Evolutionary conservation across 164 flowering plant genomes (phyloP), one percentile per base, ranked within the genome.

Genomic region (Stephania cephalantha): DNA sequence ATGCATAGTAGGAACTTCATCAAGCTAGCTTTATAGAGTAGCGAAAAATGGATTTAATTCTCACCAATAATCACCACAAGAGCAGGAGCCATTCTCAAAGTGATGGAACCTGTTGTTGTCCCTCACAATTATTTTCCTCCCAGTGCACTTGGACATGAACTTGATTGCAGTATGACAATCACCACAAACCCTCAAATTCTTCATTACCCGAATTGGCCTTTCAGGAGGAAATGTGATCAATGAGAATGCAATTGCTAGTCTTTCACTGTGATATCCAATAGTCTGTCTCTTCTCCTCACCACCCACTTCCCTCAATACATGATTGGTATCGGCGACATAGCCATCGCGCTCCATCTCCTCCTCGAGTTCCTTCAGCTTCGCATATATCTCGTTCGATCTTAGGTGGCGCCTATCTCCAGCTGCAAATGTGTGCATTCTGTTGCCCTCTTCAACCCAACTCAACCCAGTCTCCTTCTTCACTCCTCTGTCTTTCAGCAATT

Each of bases 371-470:
- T 86, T 90, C 79, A 96, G 73, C 73, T 92, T 96, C 72, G 74
- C 69, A 78, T 91, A 94, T 13, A 96, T 96, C 75, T 86, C 87
- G 46, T 71, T 65, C 1, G 86, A 73, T 79, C 77, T 82, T 0
- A 81, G 78, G 71, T 96, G 95, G n/a, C 74, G 67, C 66, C 86
- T 84, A 65, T 94, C 97, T 70, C 91, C 95, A 12, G 97, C 82
- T 50, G 88, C 84, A 82, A 96, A 96, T 25, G 88, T 86, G 79
- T 94, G 97, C 30, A 92, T 88, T 73, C 75, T 85, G 53, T 88
- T 88, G 69, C 97, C 97, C 46, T 93, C 95, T 83, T 94, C 98
- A 10, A 96, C 93, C 99, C 98, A 94, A 78, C 99, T 96, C 83
- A 96, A 85, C 42, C 98, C 98, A 9, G 97, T 87, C 79, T 92